Base-by-base conservation (phyloP, 495 filamentous ascomycete species). In the Trichoderma asperelloides region DNA sequence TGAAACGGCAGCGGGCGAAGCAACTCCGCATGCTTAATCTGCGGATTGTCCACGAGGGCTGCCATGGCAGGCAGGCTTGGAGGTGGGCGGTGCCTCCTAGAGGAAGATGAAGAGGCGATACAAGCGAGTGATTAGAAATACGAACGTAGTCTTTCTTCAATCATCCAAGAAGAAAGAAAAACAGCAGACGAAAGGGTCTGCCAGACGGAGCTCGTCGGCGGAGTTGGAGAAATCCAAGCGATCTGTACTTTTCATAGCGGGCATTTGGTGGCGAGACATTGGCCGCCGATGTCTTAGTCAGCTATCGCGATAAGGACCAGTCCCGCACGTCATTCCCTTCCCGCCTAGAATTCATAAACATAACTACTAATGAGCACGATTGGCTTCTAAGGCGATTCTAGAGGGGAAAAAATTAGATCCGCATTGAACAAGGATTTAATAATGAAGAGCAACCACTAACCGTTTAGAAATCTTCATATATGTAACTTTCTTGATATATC, bases 21-120 rank as follows among this genome's bases (percentile, higher is more conserved):
- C 66, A 99, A 84, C 68, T 91, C 90, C 67, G 96, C 89, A 72
- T 87, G 84, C 79, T 89, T 84, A 76, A 99, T 96, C 83, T 96
- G 91, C 73, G 88, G 78, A 73, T 93, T 92, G 76, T 96, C 90
- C 69, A 97, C 92, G 76, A 99, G 90, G 18, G 86, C 68, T 73
- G 75, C 63, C 66, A 70, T 69, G 28, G 49, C 55, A 57, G 62
- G 62, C 62, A 64, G 33, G n/a, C 25, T 37, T 37, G 33, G 33
- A 37, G 33, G 33, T 0, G 33, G 33, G 33, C 33, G 33, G 33
- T 37, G 33, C 33, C 33, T 37, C 33, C 33, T 7, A 27, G 62
- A 21, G 49, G 55, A 28, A 16, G 7, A 16, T 27, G 25, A 16
- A 18, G 13, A 11, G 1, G 33, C 33, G 33, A 37, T 37, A 0